Conservation (phyloP, 2,329 filamentous ascomycete genomes). For the Scolecobasidium constrictum region DNA sequence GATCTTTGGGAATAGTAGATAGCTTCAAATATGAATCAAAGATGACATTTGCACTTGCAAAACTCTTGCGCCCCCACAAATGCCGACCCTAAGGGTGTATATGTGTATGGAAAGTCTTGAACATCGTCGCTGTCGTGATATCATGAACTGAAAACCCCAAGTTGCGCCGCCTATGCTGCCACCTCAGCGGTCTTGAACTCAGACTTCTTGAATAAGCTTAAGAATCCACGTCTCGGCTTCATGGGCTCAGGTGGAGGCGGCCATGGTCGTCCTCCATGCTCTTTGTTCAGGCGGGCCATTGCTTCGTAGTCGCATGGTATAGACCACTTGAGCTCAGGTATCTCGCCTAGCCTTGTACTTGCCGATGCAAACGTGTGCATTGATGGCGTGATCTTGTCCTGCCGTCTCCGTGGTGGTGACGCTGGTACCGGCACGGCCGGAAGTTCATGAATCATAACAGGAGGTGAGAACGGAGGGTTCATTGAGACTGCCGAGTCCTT, state of each 20-base stretch:
- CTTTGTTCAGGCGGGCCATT: slow-evolving; percentile 29
- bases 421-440: not conserved
- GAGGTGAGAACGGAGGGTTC: slow-evolving; percentile 2
- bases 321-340: slow-evolving; percentile 33
- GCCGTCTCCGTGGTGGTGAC: not conserved
- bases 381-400: slow-evolving; percentile 17
- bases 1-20: too few relatives aligned
- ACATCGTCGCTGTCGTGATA: too few relatives aligned
- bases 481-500: slow-evolving; percentile 6
- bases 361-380: slow-evolving; percentile 33
- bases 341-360: slow-evolving; percentile 38
- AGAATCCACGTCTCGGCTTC: not conserved
- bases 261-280: slow-evolving; percentile 23
- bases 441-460: not conserved
- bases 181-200: not conserved
- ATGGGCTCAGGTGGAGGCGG: not conserved
- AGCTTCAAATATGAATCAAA: too few relatives aligned
- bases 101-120: too few relatives aligned
- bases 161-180: not conserved
- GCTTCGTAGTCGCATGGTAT: slow-evolving; percentile 31
- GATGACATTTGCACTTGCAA: too few relatives aligned
- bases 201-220: not conserved
- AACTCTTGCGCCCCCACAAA: too few relatives aligned
- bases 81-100: too few relatives aligned
- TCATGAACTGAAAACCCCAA: too few relatives aligned